Evolutionary conservation across 106 monocot genomes (phyloP).

Genomic region (Dendrobium officinale): DNA sequence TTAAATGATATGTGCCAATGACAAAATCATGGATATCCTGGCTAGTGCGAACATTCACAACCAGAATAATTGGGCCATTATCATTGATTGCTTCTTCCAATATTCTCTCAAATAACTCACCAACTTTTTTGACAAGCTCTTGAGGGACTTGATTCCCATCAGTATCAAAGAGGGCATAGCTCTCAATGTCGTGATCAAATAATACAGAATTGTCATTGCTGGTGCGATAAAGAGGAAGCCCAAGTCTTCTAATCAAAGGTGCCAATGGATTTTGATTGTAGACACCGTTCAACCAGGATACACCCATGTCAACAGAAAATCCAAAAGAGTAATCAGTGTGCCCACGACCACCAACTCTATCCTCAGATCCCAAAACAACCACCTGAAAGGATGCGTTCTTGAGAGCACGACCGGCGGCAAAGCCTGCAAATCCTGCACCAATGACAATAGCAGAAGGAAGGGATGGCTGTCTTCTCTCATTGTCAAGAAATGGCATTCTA

Average conservation of each 20-base stretch:
- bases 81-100: slow-evolving; percentile 43
- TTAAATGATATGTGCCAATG: no score
- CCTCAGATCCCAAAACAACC: slow-evolving; percentile 68
- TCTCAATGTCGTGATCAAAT: slow-evolving; percentile 59
- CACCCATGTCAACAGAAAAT: slow-evolving; percentile 82
- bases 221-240: slow-evolving; percentile 51
- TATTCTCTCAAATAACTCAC: slow-evolving; percentile 64
- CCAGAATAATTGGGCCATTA: no score
- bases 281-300: slow-evolving; percentile 75
- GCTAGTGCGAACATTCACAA: no score
- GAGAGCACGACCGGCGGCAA: no score
- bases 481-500: no score
- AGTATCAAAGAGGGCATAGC: slow-evolving; percentile 71
- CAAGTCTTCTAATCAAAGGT: slow-evolving; percentile 36
- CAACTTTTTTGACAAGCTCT: slow-evolving; percentile 60
- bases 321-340: slow-evolving; percentile 78
- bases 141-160: slow-evolving; percentile 62
- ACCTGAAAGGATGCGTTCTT: slow-evolving; percentile 28
- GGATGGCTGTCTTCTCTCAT: no score
- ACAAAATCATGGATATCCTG: no score
- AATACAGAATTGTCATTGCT: slow-evolving; percentile 57
- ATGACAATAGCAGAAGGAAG: no score
- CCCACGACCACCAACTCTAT: slow-evolving; percentile 75
- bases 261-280: slow-evolving; percentile 49
- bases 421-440: no score